Conservation (phyloP, 1,139 yeast species). For the Pichia sp. region DNA sequence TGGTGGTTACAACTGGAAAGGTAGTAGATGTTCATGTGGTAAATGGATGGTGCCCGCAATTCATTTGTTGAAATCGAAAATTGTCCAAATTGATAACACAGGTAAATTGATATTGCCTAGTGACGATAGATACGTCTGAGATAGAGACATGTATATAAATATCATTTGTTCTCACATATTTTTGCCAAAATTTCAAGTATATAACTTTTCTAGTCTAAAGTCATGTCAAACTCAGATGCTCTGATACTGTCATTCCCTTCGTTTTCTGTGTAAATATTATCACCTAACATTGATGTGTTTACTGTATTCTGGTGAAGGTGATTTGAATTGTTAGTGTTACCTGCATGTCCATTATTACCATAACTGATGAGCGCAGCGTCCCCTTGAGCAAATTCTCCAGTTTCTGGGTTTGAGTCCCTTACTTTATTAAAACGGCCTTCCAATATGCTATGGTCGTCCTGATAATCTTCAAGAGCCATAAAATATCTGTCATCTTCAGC, state of each 20-base stretch:
- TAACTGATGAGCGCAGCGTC: too few relatives aligned
- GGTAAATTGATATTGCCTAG: slow-evolving; percentile 10
- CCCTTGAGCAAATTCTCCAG: not conserved
- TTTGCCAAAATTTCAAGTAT: slow-evolving; percentile 2
- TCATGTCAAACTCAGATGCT: slow-evolving; percentile 42
- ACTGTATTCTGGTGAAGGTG: slow-evolving; percentile 13
- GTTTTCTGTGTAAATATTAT: not conserved
- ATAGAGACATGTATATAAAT: not conserved
- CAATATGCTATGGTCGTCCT: slow-evolving; percentile 39
- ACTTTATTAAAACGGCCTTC: slow-evolving; percentile 6
- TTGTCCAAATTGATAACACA: slow-evolving; percentile 33
- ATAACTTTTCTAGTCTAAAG: slow-evolving; percentile 30
- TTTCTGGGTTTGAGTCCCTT: slow-evolving; percentile 7
- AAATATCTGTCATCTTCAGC: slow-evolving; percentile 17
- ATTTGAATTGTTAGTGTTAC: slow-evolving; percentile 6
- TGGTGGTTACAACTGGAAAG: slow-evolving; percentile 94
- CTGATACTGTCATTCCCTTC: slow-evolving; percentile 22
- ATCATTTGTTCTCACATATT: not conserved
- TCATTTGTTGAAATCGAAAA: slow-evolving; percentile 71
- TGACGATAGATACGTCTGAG: slow-evolving; percentile 10
- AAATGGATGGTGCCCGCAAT: slow-evolving; percentile 94
- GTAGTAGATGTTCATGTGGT: slow-evolving; percentile 91
- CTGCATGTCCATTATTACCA: not conserved
- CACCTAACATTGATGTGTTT: slow-evolving; percentile 11
- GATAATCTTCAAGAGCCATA: slow-evolving; percentile 56